phyloP scores from a whole-genome alignment of 192 early-diverging fungal species.

The Dissophora ornata region DNA sequence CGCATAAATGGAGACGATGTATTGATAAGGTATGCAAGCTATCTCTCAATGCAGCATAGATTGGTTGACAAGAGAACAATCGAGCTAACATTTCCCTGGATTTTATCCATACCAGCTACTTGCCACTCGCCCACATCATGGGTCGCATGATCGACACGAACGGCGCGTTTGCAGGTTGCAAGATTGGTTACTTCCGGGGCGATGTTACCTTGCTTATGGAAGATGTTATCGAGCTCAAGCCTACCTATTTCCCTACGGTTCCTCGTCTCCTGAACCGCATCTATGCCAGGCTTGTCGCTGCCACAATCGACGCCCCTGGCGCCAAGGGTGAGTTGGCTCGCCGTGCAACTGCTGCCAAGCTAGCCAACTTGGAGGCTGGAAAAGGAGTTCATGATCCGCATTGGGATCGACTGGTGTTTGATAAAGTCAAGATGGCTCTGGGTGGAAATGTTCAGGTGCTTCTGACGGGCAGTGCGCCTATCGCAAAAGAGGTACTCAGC shows the following conservation, averaged over 20 bases:
- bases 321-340: constrained; percentile 58
- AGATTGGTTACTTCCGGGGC: constrained; percentile 57
- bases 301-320: constrained; percentile 68
- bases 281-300: constrained; percentile 64
- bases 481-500: constrained; percentile 68
- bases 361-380: constrained; percentile 63
- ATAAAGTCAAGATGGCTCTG: constrained; percentile 77
- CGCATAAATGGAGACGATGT: constrained; percentile 5
- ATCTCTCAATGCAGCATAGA: too few relatives aligned
- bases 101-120: constrained; percentile 78
- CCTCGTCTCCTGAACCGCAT: constrained; percentile 91
- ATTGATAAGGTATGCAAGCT: constrained; percentile 9
- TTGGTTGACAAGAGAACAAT: neutral
- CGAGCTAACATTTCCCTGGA: neutral
- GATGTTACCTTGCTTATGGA: constrained; percentile 77
- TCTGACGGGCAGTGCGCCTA: constrained; percentile 74
- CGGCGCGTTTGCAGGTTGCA: constrained; percentile 9
- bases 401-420: constrained; percentile 90
- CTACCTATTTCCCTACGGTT: constrained; percentile 85
- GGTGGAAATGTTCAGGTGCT: constrained; percentile 78
- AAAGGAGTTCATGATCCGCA: constrained; percentile 71
- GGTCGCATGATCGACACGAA: constrained; percentile 26
- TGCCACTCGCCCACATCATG: constrained; percentile 79
- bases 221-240: constrained; percentile 80
- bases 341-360: constrained; percentile 67